phyloP scores from a whole-genome alignment of 2,329 filamentous ascomycete species.

The Dactylellina drechsleri region DNA sequence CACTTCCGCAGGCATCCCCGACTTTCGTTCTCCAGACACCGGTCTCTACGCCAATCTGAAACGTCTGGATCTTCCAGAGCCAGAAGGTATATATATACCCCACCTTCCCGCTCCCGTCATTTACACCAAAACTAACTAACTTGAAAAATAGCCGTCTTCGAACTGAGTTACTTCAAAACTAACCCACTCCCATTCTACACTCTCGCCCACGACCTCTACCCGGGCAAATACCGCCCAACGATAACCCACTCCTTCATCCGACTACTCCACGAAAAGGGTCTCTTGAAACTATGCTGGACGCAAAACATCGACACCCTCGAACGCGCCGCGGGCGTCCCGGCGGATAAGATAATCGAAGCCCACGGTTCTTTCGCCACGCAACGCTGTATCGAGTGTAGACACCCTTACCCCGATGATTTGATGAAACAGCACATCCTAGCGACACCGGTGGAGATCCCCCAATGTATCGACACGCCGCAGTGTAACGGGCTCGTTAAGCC shows the following conservation, averaged over 20 bases:
- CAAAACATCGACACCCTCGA: slow-evolving; percentile 95
- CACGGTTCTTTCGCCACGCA: slow-evolving; percentile 95
- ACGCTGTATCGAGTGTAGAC: slow-evolving; percentile 87
- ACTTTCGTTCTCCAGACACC: slow-evolving; percentile 92
- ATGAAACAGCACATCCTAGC: slow-evolving; percentile 58
- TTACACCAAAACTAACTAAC: slow-evolving; percentile 2
- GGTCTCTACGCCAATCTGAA: slow-evolving; percentile 93
- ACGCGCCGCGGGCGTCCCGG: slow-evolving; percentile 82
- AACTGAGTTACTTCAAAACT: slow-evolving; percentile 85
- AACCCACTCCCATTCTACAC: slow-evolving; percentile 92
- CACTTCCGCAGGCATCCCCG: slow-evolving; percentile 75
- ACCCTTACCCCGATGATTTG: slow-evolving; percentile 73
- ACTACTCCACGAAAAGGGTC: slow-evolving; percentile 79
- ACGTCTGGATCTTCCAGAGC: slow-evolving; percentile 82
- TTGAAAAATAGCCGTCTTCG: slow-evolving; percentile 81
- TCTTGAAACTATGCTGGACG: slow-evolving; percentile 87
- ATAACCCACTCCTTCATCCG: slow-evolving; percentile 89
- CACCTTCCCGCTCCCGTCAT: slow-evolving; percentile 9
- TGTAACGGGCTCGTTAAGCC: slow-evolving; percentile 89
- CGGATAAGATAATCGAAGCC: slow-evolving; percentile 85
- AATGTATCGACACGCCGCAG: slow-evolving; percentile 56
- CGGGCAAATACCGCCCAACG: slow-evolving; percentile 87
- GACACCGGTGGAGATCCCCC: slow-evolving; percentile 33
- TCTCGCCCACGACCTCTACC: slow-evolving; percentile 89
- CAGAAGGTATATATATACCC: slow-evolving; percentile 60